Evolutionary conservation across 768 basidiomycete genomes (phyloP).

Genomic region (Kwoniella shandongensis): DNA sequence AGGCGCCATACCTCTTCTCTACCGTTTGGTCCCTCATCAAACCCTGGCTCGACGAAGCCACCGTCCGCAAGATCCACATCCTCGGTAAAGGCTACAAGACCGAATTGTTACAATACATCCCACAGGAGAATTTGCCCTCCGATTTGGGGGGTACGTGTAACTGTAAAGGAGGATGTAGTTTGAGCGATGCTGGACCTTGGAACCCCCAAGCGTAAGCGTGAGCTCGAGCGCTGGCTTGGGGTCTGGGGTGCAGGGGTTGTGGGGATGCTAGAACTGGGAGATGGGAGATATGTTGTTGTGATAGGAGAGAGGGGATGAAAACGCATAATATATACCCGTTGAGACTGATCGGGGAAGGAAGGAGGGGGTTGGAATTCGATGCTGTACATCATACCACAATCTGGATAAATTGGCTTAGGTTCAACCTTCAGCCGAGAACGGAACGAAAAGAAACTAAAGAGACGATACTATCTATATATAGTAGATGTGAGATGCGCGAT

Average conservation of each 20-base stretch:
- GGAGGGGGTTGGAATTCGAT: too few relatives aligned
- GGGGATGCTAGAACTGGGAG: background rate
- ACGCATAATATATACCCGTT: too few relatives aligned
- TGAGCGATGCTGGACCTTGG: constrained; percentile 93
- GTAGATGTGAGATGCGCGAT: too few relatives aligned
- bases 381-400: too few relatives aligned
- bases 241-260: too few relatives aligned
- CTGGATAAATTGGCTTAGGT: too few relatives aligned
- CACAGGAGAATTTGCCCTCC: constrained; percentile 74
- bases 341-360: too few relatives aligned
- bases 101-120: constrained; percentile 76
- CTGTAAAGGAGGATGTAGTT: constrained; percentile 75
- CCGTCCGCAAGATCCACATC: constrained; percentile 91
- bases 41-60: constrained; percentile 92
- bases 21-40: constrained; percentile 86
- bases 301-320: background rate
- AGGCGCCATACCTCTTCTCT: constrained; percentile 81
- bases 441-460: too few relatives aligned
- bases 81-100: constrained; percentile 73
- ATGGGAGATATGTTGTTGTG: background rate
- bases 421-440: too few relatives aligned
- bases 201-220: constrained; percentile 53
- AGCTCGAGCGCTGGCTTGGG: background rate
- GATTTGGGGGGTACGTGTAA: constrained; percentile 80
- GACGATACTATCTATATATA: too few relatives aligned